Conservation (phyloP, 176 grass and related monocot species). For the Oryza officinalis region DNA sequence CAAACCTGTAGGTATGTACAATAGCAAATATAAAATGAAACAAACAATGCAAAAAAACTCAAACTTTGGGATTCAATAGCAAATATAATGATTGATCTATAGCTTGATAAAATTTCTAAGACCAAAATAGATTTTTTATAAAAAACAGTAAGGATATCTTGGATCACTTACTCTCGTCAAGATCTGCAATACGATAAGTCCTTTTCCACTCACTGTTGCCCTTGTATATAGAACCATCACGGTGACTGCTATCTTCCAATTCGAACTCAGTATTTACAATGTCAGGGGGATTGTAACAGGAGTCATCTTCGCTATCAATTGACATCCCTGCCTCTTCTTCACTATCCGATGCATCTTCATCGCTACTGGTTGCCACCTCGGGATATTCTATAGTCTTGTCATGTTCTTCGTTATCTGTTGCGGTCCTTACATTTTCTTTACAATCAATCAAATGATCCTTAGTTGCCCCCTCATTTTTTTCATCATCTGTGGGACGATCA, state of each 20-base stretch:
- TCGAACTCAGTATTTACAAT: fast-evolving
- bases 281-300: too few species aligned
- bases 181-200: neutral
- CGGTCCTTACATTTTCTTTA: too few species aligned
- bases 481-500: neutral
- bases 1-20: too few species aligned
- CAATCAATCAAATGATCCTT: too few species aligned
- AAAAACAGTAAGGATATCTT: neutral
- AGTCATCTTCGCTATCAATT: neutral
- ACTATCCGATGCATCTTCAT: too few species aligned
- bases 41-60: too few species aligned
- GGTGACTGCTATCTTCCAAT: neutral
- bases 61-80: too few species aligned
- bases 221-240: neutral
- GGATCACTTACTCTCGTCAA: neutral
- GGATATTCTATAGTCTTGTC: too few species aligned
- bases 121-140: neutral
- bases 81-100: too few species aligned
- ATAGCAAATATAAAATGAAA: too few species aligned
- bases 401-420: too few species aligned
- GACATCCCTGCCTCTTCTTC: too few species aligned
- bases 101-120: neutral
- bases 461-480: neutral
- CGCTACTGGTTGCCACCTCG: neutral
- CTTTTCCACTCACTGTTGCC: fast-evolving